These are phyloP conservation scores for Colletotrichum liaoningense DNA, from an alignment of 2,329 filamentous ascomycete genomes.

Conservation along the genomic window DNA sequence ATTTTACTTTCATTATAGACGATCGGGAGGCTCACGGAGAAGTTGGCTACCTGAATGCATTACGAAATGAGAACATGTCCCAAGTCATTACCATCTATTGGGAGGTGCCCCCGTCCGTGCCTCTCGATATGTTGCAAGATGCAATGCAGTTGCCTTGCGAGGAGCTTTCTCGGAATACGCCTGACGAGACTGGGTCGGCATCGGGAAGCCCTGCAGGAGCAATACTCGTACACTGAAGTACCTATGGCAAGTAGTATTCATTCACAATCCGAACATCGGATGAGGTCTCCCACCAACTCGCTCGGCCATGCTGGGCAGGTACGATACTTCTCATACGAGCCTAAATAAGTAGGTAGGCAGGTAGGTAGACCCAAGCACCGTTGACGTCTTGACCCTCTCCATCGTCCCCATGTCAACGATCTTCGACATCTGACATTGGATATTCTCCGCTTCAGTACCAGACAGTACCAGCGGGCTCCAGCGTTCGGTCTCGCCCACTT, in stretches of 20 bases:
- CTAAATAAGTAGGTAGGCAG: background rate
- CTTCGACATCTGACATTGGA: background rate
- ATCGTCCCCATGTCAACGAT: background rate
- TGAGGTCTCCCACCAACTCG: no score
- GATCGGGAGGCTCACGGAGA: slow-evolving; percentile 14
- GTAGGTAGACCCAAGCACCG: background rate
- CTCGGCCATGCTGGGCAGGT: background rate
- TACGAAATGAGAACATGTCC: slow-evolving; percentile 34
- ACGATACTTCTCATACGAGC: background rate
- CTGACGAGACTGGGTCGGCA: background rate
- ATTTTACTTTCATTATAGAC: slow-evolving; percentile 34
- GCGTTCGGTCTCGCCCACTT: background rate
- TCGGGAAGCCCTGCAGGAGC: background rate
- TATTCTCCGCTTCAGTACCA: background rate
- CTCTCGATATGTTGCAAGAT: background rate
- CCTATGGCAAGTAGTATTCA: background rate
- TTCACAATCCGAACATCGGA: background rate
- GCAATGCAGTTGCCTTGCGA: background rate
- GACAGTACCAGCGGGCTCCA: background rate
- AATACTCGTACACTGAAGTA: background rate
- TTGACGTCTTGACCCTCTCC: background rate
- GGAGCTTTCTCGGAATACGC: background rate
- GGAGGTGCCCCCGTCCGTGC: no score
- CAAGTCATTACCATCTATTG: background rate
- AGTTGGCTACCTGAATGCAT: slow-evolving; percentile 29